A percentile compares a stretch with the other conserved stretches of the same genome.
phyloP scores from a whole-genome alignment of 1,284 basidiomycete species.

The Violaceomyces palustris region DNA sequence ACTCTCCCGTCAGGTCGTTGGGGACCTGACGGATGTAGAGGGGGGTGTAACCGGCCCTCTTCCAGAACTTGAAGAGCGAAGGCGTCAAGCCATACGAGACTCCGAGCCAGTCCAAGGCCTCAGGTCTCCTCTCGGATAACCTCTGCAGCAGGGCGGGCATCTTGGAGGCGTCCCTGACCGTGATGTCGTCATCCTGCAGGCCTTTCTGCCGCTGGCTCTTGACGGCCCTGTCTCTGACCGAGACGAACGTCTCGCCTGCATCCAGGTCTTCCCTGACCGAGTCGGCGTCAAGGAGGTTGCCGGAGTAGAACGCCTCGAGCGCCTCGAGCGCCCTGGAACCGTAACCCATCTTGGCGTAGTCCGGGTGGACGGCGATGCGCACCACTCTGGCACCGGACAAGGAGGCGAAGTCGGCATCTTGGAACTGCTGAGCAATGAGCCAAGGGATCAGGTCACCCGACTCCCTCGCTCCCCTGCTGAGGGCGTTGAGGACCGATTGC shows the following conservation, averaged over 20 bases:
- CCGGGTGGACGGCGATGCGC: conserved; percentile 92
- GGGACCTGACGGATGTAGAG: conserved; percentile 88
- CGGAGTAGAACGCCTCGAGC: conserved; percentile 79
- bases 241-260: conserved; percentile 34
- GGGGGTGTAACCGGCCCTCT: conserved; percentile 82
- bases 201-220: conserved; percentile 8
- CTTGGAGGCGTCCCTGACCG: conserved; percentile 66
- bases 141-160: conserved; percentile 94
- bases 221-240: conserved; percentile 56
- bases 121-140: conserved; percentile 82
- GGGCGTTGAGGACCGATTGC: conserved; percentile 76
- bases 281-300: conserved; percentile 77
- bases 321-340: conserved; percentile 84
- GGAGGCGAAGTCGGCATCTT: conserved; percentile 84
- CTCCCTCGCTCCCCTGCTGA: conserved; percentile 72
- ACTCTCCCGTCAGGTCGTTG: conserved; percentile 93
- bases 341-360: conserved; percentile 90
- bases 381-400: conserved; percentile 88
- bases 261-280: conserved; percentile 33
- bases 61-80: conserved; percentile 91
- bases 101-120: conserved; percentile 87
- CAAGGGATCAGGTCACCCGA: conserved; percentile 98
- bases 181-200: conserved; percentile 53
- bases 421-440: conserved; percentile 92
- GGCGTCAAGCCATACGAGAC: conserved; percentile 93